Evolutionary conservation across 768 basidiomycete genomes (phyloP).

Genomic region (Lyophyllum decastes): DNA sequence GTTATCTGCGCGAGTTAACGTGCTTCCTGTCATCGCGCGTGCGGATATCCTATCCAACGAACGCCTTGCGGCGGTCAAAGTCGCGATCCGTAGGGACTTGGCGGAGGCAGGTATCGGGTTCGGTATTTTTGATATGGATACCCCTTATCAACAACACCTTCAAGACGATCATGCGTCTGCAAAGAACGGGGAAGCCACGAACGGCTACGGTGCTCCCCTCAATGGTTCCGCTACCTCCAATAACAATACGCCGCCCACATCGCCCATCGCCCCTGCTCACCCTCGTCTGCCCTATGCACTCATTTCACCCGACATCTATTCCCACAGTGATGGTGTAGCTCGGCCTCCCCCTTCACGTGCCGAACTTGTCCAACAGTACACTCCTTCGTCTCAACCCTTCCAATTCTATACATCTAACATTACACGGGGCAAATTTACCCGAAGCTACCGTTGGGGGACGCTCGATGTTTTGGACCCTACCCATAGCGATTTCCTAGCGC

Average conservation of each 20-base stretch:
- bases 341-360: slow-evolving; percentile 60
- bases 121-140: slow-evolving; percentile 84
- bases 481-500: slow-evolving; percentile 79
- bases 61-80: slow-evolving; percentile 75
- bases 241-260: slow-evolving; percentile 65
- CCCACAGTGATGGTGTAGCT: slow-evolving; percentile 79
- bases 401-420: slow-evolving; percentile 46
- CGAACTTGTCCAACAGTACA: slow-evolving; percentile 75
- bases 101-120: slow-evolving; percentile 87
- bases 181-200: slow-evolving; percentile 52
- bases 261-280: slow-evolving; percentile 60
- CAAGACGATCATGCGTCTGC: slow-evolving; percentile 46
- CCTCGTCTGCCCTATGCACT: slow-evolving; percentile 81
- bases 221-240: slow-evolving; percentile 54
- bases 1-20: slow-evolving; percentile 81
- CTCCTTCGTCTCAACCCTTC: slow-evolving; percentile 47
- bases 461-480: slow-evolving; percentile 77
- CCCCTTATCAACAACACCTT: slow-evolving; percentile 46
- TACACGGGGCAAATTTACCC: slow-evolving; percentile 61
- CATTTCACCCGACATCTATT: slow-evolving; percentile 81
- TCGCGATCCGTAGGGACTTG: slow-evolving; percentile 78
- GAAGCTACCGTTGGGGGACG: slow-evolving; percentile 82
- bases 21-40: slow-evolving; percentile 82
- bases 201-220: slow-evolving; percentile 49
- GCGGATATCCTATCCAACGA: slow-evolving; percentile 84